Evolutionary conservation across 1,284 basidiomycete species (phyloP).

Genomic region (Meira nashicola): DNA sequence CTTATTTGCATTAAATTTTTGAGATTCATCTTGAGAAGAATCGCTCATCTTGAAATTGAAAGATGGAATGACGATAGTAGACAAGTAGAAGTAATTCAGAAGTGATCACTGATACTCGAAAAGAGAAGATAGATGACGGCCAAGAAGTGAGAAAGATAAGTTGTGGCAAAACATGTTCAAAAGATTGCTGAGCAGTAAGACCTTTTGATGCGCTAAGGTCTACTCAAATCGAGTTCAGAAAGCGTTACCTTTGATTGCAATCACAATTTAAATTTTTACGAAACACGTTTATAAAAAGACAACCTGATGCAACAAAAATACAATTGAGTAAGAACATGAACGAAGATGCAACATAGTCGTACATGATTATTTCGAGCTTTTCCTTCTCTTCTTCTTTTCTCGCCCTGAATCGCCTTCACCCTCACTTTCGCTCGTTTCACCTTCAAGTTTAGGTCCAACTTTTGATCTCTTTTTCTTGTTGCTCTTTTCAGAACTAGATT

Average conservation of each 20-base stretch:
- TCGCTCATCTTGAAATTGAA: too few relatives aligned
- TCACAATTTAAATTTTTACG: not conserved
- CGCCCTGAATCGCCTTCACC: conserved; percentile 12
- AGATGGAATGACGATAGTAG: too few relatives aligned
- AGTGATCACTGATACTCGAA: too few relatives aligned
- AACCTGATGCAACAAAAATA: not conserved
- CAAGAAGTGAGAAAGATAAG: too few relatives aligned
- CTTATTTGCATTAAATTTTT: too few relatives aligned
- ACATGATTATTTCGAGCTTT: conserved; percentile 1
- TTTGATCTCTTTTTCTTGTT: conserved; percentile 4
- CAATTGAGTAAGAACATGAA: not conserved
- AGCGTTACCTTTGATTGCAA: not conserved
- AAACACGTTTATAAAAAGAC: not conserved
- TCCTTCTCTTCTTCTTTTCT: conserved; percentile 10
- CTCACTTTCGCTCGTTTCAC: conserved; percentile 7
- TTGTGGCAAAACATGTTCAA: too few relatives aligned
- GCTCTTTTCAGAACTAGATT: not conserved
- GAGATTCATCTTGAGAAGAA: too few relatives aligned
- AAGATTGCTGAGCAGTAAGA: too few relatives aligned
- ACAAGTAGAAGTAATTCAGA: too few relatives aligned
- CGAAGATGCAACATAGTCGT: not conserved
- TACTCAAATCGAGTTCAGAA: too few relatives aligned
- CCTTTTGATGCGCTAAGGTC: too few relatives aligned
- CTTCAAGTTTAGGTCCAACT: not conserved
- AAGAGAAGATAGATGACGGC: too few relatives aligned